phyloP scores from a whole-genome alignment of 805 yeast species.

The Helenozyma baotianmanensis region DNA sequence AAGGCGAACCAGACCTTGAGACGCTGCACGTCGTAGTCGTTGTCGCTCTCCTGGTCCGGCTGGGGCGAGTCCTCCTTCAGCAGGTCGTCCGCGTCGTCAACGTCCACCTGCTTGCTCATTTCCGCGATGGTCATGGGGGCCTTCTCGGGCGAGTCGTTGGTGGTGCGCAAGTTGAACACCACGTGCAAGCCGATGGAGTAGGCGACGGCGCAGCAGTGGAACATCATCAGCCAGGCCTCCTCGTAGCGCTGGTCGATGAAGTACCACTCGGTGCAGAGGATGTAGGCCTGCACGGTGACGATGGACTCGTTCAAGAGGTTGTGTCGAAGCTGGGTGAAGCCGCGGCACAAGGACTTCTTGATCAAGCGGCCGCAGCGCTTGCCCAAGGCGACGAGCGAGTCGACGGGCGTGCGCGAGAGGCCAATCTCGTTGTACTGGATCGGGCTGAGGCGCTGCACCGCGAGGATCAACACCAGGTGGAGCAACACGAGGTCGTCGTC shows the following conservation, averaged over 20 bases:
- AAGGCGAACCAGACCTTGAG: constrained; percentile 49
- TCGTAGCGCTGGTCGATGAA: constrained; percentile 47
- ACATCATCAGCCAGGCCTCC: constrained; percentile 49
- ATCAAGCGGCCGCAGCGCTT: constrained; percentile 16
- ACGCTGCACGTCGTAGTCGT: constrained; percentile 28
- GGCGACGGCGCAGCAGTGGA: constrained; percentile 46
- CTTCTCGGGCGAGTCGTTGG: constrained; percentile 1
- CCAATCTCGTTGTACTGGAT: constrained; percentile 16
- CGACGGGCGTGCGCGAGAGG: constrained; percentile 6
- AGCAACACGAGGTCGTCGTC: constrained; percentile 46
- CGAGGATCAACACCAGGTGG: constrained; percentile 40
- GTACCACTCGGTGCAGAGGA: constrained; percentile 48
- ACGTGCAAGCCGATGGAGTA: constrained; percentile 52
- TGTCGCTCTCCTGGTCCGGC: background rate
- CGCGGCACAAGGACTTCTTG: constrained; percentile 29
- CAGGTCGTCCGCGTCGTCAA: background rate
- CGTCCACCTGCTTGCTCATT: too few relatives aligned
- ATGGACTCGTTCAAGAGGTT: constrained; percentile 45
- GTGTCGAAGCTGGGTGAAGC: constrained; percentile 42
- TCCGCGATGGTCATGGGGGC: background rate
- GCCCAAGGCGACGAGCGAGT: constrained; percentile 16
- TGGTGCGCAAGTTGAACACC: constrained; percentile 21
- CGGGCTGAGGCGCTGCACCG: constrained; percentile 35
- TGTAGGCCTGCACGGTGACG: constrained; percentile 45
- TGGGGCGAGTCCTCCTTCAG: background rate